Evolutionary conservation across 1,284 basidiomycete genomes (phyloP).

Genomic region (Apiotrichum veenhuisii): DNA sequence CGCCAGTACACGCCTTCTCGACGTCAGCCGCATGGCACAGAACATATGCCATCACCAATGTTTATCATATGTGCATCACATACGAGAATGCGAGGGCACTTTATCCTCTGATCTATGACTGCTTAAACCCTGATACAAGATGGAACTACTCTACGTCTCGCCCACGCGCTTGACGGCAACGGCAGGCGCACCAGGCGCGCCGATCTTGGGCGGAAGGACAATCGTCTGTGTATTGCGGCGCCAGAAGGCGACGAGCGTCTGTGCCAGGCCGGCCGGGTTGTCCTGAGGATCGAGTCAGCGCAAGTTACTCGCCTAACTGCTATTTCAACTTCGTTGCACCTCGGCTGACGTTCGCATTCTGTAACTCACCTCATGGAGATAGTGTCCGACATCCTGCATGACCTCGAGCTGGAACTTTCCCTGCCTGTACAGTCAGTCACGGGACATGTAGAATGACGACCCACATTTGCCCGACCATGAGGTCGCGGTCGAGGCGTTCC

Average conservation of each 20-base stretch:
- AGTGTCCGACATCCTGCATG: constrained; percentile 81
- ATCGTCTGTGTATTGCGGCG: constrained; percentile 74
- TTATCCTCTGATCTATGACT: too few relatives aligned
- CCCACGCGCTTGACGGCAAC: constrained; percentile 71
- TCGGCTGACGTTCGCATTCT: not conserved
- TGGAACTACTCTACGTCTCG: constrained; percentile 51
- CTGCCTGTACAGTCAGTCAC: constrained; percentile 49
- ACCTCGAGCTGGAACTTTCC: constrained; percentile 95
- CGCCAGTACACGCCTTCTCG: too few relatives aligned
- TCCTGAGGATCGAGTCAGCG: constrained; percentile 59
- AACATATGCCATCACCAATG: too few relatives aligned
- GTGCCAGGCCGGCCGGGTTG: constrained; percentile 72
- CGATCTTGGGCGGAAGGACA: constrained; percentile 52
- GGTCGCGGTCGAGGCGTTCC: constrained; percentile 82
- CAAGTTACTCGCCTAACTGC: not conserved
- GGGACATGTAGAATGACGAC: not conserved
- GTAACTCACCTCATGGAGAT: constrained; percentile 77
- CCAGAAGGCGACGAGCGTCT: constrained; percentile 85
- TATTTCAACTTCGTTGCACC: too few relatives aligned
- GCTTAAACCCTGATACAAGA: too few relatives aligned
- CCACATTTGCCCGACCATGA: constrained; percentile 96
- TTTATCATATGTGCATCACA: too few relatives aligned
- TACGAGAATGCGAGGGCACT: too few relatives aligned
- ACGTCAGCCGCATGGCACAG: too few relatives aligned
- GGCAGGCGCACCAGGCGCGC: constrained; percentile 9